Base-by-base conservation (phyloP, 2,329 filamentous ascomycete genomes). In the Penicillium sp. region DNA sequence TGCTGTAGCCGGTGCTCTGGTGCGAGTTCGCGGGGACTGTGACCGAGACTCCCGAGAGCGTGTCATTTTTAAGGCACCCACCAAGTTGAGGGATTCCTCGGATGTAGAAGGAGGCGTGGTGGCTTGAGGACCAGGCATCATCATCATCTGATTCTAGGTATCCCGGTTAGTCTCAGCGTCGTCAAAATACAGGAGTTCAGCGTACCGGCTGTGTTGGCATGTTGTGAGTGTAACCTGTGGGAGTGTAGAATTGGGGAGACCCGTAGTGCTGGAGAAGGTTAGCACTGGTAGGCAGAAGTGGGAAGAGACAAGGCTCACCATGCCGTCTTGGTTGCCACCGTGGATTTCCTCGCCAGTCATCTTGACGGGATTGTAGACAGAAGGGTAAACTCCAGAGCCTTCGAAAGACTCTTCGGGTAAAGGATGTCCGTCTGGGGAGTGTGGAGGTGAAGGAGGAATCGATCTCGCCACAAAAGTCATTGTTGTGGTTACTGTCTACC, bases 371-470 rank as follows among this genome's bases (percentile, higher is more conserved):
- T 18, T 42, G 39, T 62, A 65, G 18, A 58, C 7, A 18, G 58
- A 40, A 7, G 46, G 58, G 42, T 66, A 60, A 2, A 54, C 50
- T 14, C 53, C 49, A 47, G 55, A 56, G 16, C 48, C 26, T 38
- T 62, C 51, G n/a, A 58, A 53, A 26, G 52, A 34, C 18, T 52
- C 50, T 52, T 66, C 60, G 14, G 60, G 52, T 13, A 47, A 48
- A 10, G 53, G 52, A 34, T 66, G 61, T 13, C 63, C 62, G 42
- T 66, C 62, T 34, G 59, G 61, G 8, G 68, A 69, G 29, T 65
- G 62, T 11, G 68, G 68, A 36, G 70, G 69, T 9, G 70, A 67
- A 36, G 65, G 68, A 44, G 67, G 62, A 47, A 67, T 55, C 14
- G 60, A 47, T 43, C 57, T 60, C 30, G 48, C 35, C 18, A 53